A percentile compares a stretch with the other conserved stretches of the same genome.
phyloP scores from a whole-genome alignment of 2,329 filamentous ascomycete species.

The Incumbomyces lentus region DNA sequence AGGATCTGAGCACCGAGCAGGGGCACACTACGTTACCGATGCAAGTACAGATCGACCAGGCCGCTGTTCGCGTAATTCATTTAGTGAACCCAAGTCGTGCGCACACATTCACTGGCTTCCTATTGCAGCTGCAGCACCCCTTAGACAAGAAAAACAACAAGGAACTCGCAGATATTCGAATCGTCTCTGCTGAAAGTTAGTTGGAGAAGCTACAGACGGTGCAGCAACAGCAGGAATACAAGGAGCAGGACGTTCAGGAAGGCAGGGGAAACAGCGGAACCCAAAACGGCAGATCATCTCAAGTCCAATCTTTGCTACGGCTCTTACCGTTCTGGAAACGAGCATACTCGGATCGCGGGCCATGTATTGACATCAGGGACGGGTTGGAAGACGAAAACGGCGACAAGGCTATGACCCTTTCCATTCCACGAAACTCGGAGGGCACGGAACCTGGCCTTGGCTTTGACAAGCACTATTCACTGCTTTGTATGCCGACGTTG shows the following conservation, averaged over 20 bases:
- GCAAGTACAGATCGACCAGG: no score
- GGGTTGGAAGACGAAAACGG: no score
- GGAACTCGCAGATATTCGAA: constrained; percentile 13
- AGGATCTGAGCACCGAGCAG: neutral
- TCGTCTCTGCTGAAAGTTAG: constrained; percentile 35
- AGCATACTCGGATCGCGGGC: constrained; percentile 25
- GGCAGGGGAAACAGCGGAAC: constrained; percentile 9
- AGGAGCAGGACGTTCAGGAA: no score
- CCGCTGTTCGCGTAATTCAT: constrained; percentile 33
- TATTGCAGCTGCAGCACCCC: constrained; percentile 33
- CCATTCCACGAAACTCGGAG: no score
- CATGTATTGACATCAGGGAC: no score
- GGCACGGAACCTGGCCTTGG: constrained; percentile 31
- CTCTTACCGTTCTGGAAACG: constrained; percentile 43
- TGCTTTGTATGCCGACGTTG: constrained; percentile 1
- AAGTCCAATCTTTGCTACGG: constrained; percentile 33
- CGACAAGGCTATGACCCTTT: no score
- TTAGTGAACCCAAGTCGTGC: constrained; percentile 37
- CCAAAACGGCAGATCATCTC: constrained; percentile 23
- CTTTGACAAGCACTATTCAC: constrained; percentile 4
- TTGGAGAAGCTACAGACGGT: constrained; percentile 29
- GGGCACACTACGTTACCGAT: no score
- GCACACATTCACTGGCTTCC: constrained; percentile 37
- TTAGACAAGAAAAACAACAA: neutral
- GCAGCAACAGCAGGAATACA: no score